phyloP scores from a whole-genome alignment of 1,284 basidiomycete genomes.

The Golubevia sp. region DNA sequence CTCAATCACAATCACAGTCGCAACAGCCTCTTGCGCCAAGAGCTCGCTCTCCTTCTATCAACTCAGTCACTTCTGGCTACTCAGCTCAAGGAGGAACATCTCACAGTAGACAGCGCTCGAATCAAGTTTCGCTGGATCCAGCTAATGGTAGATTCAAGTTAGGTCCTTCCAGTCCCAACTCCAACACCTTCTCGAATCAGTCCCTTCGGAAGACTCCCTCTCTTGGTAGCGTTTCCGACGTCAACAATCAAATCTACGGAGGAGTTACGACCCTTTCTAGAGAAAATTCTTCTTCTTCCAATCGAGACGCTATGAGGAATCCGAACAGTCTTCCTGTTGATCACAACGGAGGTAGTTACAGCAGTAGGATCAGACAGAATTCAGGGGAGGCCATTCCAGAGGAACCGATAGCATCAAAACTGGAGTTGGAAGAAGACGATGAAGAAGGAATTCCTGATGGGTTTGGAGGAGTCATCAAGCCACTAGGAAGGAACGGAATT shows the following conservation, averaged over 20 bases:
- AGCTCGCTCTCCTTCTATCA: background rate
- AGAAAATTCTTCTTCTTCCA: background rate
- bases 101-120: background rate
- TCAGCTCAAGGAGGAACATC: slow-evolving; percentile 4
- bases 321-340: background rate
- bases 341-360: background rate
- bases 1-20: background rate
- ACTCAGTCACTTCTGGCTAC: slow-evolving; percentile 18
- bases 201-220: slow-evolving; percentile 1
- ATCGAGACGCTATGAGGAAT: background rate
- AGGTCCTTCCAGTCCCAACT: background rate
- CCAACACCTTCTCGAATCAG: background rate
- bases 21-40: background rate
- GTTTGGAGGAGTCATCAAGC: background rate
- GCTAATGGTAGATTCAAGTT: slow-evolving; percentile 5
- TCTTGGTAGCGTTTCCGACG: background rate
- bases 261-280: background rate
- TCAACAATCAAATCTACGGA: background rate
- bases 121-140: slow-evolving; percentile 10
- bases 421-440: background rate
- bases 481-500: background rate
- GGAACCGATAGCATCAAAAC: background rate
- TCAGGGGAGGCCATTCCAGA: background rate
- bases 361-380: background rate
- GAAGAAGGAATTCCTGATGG: background rate